These are phyloP conservation scores for Sclerospora graminicola DNA, from an alignment of 352 stramenopile species.

Conservation along the genomic window DNA sequence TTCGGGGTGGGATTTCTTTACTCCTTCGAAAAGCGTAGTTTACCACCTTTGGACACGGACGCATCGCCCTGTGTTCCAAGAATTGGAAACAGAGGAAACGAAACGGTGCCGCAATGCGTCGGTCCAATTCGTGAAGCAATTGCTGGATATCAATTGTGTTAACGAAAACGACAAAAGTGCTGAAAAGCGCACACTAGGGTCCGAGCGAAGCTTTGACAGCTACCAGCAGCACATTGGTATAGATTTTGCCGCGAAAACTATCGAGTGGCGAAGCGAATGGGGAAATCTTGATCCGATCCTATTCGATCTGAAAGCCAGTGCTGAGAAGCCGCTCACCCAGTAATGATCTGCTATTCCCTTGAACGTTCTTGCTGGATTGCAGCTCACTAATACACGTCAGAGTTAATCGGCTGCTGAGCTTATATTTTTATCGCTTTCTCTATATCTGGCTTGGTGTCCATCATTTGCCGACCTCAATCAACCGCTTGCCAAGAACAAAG, in stretches of 20 bases:
- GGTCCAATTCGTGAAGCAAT: constrained; percentile 17
- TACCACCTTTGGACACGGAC: constrained; percentile 89
- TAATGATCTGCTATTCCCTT: neutral
- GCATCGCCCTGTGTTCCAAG: constrained; percentile 67
- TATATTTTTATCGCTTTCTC: too few relatives aligned
- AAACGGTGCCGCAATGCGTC: constrained; percentile 14
- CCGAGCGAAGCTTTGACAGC: constrained; percentile 22
- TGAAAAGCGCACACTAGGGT: constrained; percentile 19
- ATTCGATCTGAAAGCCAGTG: constrained; percentile 34
- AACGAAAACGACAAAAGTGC: neutral
- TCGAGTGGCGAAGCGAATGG: constrained; percentile 53
- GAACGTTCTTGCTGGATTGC: too few relatives aligned
- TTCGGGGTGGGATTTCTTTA: constrained; percentile 85
- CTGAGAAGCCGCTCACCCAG: constrained; percentile 4
- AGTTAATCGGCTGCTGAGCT: too few relatives aligned
- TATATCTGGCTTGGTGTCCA: neutral
- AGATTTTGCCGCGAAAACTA: constrained; percentile 24
- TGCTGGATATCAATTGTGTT: constrained; percentile 9
- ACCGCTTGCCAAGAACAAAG: constrained; percentile 53
- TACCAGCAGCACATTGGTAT: constrained; percentile 51
- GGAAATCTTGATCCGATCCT: constrained; percentile 44
- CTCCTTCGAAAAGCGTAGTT: constrained; percentile 53
- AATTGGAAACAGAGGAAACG: constrained; percentile 37
- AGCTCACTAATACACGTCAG: too few relatives aligned
- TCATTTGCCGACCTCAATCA: constrained; percentile 42